These are phyloP conservation scores for Dactylis glomerata DNA, from an alignment of 176 grass and related monocot genomes.

Conservation along the genomic window DNA sequence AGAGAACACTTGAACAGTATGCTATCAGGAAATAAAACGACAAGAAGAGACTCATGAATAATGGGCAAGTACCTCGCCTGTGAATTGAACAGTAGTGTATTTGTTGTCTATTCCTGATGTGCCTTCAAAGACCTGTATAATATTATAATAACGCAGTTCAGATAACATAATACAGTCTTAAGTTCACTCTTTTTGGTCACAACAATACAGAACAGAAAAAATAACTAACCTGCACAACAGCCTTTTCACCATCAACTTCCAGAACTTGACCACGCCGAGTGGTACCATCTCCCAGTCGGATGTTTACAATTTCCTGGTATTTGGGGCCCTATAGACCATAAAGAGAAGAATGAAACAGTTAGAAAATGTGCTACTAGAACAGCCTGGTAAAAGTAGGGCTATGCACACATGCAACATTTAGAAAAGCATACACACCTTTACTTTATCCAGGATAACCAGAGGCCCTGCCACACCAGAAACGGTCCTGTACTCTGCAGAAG, in stretches of 20 bases:
- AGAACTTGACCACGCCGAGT: slow-evolving; percentile 98
- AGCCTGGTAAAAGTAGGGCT: neutral
- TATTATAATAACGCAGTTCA: slow-evolving; percentile 12
- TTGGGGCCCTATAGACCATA: slow-evolving; percentile 76
- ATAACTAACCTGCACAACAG: slow-evolving; percentile 90
- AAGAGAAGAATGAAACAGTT: slow-evolving; percentile 17
- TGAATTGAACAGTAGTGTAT: slow-evolving; percentile 98
- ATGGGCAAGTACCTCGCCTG: slow-evolving; percentile 69
- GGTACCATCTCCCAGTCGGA: slow-evolving; percentile 89
- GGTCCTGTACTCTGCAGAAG: slow-evolving; percentile 89
- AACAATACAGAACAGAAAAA: slow-evolving; percentile 18
- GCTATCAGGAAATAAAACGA: neutral
- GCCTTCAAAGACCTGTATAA: slow-evolving; percentile 90
- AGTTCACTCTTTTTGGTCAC: neutral
- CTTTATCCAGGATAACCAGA: slow-evolving; percentile 98
- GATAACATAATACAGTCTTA: slow-evolving; percentile 1
- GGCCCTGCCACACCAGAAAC: slow-evolving; percentile 97
- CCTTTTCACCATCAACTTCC: slow-evolving; percentile 98
- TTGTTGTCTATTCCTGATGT: slow-evolving; percentile 99
- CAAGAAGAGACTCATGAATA: neutral
- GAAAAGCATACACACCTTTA: slow-evolving; percentile 61
- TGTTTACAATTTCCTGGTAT: slow-evolving; percentile 99
- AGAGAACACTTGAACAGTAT: neutral
- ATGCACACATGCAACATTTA: neutral
- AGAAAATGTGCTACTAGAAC: neutral